phyloP scores from a whole-genome alignment of 1,284 basidiomycete genomes.

The Ceratobasidium sp. region DNA sequence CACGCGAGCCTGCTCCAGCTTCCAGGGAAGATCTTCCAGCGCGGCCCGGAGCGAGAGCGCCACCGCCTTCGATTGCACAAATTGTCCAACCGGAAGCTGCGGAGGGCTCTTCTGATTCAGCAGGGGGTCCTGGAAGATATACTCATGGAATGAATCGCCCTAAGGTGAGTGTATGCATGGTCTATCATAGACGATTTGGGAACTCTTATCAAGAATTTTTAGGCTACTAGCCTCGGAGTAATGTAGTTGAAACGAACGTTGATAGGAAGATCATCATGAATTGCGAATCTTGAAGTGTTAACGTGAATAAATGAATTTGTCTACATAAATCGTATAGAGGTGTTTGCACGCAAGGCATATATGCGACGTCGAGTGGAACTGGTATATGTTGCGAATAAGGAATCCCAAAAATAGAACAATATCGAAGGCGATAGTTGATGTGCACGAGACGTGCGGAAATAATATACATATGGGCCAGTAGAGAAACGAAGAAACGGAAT shows the following conservation, averaged over 20 bases:
- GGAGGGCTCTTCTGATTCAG: background rate
- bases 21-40: background rate
- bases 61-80: background rate
- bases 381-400: slow-evolving; percentile 9
- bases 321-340: background rate
- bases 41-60: background rate
- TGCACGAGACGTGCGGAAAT: slow-evolving; percentile 8
- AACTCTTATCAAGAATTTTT: too few species aligned
- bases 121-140: background rate
- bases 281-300: background rate
- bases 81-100: background rate
- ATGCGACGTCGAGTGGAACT: background rate
- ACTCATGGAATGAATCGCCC: background rate
- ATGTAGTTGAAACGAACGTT: background rate
- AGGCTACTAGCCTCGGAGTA: background rate
- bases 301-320: background rate
- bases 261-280: background rate
- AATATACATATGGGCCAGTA: slow-evolving; percentile 8
- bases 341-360: background rate
- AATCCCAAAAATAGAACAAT: slow-evolving; percentile 1
- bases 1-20: background rate
- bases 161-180: slow-evolving; percentile 8
- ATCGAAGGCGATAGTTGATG: background rate
- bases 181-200: too few species aligned
- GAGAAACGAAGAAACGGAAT: background rate